Base-by-base conservation (phyloP, 345 rosid species). In the Salix udensis region DNA sequence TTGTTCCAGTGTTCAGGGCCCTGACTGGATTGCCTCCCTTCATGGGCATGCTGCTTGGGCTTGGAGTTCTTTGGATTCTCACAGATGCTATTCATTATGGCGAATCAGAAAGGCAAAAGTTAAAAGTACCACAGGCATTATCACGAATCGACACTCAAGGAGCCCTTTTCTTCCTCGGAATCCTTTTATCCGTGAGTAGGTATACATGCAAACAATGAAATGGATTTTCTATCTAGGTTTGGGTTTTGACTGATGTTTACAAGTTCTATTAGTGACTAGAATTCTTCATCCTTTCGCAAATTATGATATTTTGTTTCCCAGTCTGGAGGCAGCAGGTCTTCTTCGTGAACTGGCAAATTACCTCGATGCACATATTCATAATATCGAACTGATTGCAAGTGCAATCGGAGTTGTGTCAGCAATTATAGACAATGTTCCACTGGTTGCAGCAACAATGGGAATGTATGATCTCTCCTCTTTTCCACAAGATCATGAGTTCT, bases 381-480 rank as follows among this genome's bases (percentile, higher is more conserved):
- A 88, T 28, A 30, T 88, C 9, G 96, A 95, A 85, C 87, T 95
- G 28, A 85, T 95, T 18, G 97, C 97, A 37, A 89, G 97, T 74
- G 87, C 97, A 26, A 80, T 95, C 2, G 97, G 97, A 76, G 90
- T 93, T 14, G 92, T 88, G 64, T 95, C 98, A 18, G 97, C 97
- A 67, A 82, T 95, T 70, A 90, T 95, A 79, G 97, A 95, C 82
- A 93, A 95, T 60, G 97, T 93, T 36, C 98, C 98, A 5, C 84
- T 93, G 62, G 96, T 95, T 84, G 97, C 98, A 61, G 97, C 98
- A 60, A 89, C 97, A 53, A 95, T 95, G 96, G 97, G 97, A 76
- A 95, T 93, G 97, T 95, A 93, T 34, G 97, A 95, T 82, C 89
- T 95, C 69, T 82, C 93, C 76, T 86, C 97, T 0, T 88, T 88